Evolutionary conservation across 805 yeast species (phyloP), one percentile per base, ranked within the genome.

Genomic region (Suhomyces xylopsoci): DNA sequence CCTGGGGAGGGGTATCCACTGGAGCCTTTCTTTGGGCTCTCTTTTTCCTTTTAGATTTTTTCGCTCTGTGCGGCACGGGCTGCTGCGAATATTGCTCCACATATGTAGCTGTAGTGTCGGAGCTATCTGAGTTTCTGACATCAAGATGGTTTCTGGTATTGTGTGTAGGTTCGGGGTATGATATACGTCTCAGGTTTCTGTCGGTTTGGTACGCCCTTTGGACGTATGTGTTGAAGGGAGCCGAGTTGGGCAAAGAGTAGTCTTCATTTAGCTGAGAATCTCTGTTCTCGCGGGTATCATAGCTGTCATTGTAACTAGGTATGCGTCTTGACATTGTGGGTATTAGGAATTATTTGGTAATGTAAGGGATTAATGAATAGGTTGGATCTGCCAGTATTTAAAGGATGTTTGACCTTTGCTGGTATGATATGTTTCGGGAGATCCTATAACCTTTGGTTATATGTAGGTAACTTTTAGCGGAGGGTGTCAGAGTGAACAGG

Each of bases 11-110:
- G 38, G 36, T 15, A 7, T 12, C 32, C n/a, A 41, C 41, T 5
- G 53, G 50, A 6, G 51, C 40, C 25, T 32, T 50, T 47, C 49
- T 52, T 44, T 40, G 12, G 30, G 30, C 9, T 14, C 42, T 26
- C 42, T 45, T 53, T 32, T 48, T 48, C 42, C 36, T 54, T 47
- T 41, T 54, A 1, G n/a, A 7, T 34, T 48, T 50, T 19, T 45
- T 45, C 41, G 15, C 41, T 36, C 20, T 36, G 15, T 7, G 14
- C 32, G 45, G 19, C 4, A 53, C 48, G 7, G 50, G 48, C 34
- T 53, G 58, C 32, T 55, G 55, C 25, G 49, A 51, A 48, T 51
- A 50, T 10, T 41, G 54, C 32, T 55, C 58, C 14, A 55, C 58
- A 42, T 53, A 55, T n/a, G 58, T 55, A 40, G 48, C 49, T 7